A percentile compares a stretch with the other conserved stretches of the same genome.
Conservation (phyloP, 331 rosid species). For the Quercus tomentella region DNA sequence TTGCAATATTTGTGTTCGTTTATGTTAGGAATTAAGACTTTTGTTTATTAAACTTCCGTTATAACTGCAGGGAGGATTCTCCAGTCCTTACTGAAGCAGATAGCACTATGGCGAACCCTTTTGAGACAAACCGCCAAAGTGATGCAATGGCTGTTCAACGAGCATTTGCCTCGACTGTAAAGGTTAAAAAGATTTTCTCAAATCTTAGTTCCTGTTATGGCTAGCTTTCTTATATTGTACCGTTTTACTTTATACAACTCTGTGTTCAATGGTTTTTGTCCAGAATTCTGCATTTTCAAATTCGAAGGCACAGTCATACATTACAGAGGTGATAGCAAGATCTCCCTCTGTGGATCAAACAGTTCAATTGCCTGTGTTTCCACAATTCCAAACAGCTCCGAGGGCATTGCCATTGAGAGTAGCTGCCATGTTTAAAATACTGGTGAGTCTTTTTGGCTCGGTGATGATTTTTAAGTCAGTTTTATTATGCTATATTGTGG, state of each 20-base stretch:
- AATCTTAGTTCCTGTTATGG: constrained; percentile 9
- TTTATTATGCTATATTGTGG: background rate
- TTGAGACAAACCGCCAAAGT: constrained; percentile 65
- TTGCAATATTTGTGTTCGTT: constrained; percentile 14
- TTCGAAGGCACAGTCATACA: constrained; percentile 64
- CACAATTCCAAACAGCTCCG: constrained; percentile 61
- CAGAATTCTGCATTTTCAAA: constrained; percentile 74
- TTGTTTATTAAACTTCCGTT: constrained; percentile 27
- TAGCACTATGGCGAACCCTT: constrained; percentile 34
- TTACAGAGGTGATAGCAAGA: constrained; percentile 55
- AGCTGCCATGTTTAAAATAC: constrained; percentile 76
- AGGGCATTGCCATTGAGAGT: constrained; percentile 72
- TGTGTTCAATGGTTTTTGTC: constrained; percentile 3
- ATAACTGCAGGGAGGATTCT: constrained; percentile 71
- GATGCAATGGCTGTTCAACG: constrained; percentile 91
- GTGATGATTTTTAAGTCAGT: background rate
- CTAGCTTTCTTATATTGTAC: background rate
- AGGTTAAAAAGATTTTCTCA: constrained; percentile 42
- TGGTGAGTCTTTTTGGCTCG: constrained; percentile 57
- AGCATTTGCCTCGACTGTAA: constrained; percentile 61
- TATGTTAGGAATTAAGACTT: constrained; percentile 7
- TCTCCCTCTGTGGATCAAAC: constrained; percentile 54
- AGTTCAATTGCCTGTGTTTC: constrained; percentile 43
- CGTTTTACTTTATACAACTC: constrained; percentile 9
- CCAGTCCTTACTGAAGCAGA: constrained; percentile 40